phyloP scores from a whole-genome alignment of 805 yeast species.

The Lipomyces japonicus region DNA sequence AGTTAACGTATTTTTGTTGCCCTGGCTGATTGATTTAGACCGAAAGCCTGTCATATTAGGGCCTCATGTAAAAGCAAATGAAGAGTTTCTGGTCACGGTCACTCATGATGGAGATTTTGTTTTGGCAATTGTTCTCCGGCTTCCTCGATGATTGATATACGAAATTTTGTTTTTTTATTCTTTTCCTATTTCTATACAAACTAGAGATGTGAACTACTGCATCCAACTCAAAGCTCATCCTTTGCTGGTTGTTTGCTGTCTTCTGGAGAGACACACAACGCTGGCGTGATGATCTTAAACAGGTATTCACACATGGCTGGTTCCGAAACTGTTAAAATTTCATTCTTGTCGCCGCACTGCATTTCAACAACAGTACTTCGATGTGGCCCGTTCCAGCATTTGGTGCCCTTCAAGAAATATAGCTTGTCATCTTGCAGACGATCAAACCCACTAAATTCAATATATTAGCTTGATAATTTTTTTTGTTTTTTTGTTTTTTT shows the following conservation, averaged over 20 bases:
- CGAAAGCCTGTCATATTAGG: background rate
- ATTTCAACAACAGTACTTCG: conserved; percentile 65
- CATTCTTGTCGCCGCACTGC: conserved; percentile 59
- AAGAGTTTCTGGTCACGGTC: conserved; percentile 16
- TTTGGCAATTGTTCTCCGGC: conserved; percentile 17
- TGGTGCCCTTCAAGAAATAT: conserved; percentile 58
- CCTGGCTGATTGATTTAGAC: no score
- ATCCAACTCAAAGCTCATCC: conserved; percentile 30
- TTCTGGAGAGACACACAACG: conserved; percentile 30
- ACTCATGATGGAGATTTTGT: conserved; percentile 28
- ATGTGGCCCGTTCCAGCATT: conserved; percentile 92
- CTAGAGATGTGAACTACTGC: no score
- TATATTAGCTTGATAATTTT: no score
- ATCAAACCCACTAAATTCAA: no score
- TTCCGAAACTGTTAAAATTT: conserved; percentile 68
- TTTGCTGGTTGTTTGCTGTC: background rate
- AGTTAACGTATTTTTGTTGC: no score
- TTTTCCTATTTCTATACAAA: no score
- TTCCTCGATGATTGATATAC: background rate
- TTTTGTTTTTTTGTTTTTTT: no score
- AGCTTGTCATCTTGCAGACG: conserved; percentile 37
- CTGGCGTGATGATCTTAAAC: conserved; percentile 41
- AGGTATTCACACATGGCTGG: conserved; percentile 83
- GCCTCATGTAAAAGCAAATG: background rate
- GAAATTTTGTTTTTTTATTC: background rate